Base-by-base conservation (phyloP, 2,329 filamentous ascomycete genomes). In the Balansia obtecta region DNA sequence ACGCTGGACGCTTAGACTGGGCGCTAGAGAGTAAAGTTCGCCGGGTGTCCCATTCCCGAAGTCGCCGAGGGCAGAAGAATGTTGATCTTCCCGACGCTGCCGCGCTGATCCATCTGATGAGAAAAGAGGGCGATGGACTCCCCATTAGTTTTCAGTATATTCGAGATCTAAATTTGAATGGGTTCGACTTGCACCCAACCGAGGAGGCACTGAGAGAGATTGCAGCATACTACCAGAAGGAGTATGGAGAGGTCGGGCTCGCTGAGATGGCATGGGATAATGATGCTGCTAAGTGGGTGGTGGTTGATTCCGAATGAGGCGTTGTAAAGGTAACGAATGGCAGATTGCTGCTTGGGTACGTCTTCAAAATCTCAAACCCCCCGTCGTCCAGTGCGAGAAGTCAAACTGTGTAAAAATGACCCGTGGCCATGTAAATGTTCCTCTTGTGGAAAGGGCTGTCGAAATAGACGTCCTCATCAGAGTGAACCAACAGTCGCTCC, bases 1-100 rank as follows among this genome's bases (percentile, higher is more conserved):
- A 56, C 39, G 61, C 57, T 1, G 60, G 52, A 4, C 47, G 50
- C 3, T 52, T 62, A 18, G 55, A 59, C n/a, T 61, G 56, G 55
- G 54, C 56, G 10, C 54, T 63, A 9, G 60, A 63, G 52, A 52
- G 54, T 8, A 61, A 62, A 46, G 37, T 63, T 12, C 55, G 60
- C 22, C 56, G 60, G 1, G 52, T 62, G 13, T 53, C 54, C 15
- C 45, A 57, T 32, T 52, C 50, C 11, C 22, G 11, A 27, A 46
- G 49, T 33, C 43, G 45, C 10, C 37, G 45, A 30, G 16, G 41
- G 9, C 18, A 30, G 4, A 53, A 51, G n/a, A 43, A 53, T 12
- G 48, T 56, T 22, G 54, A 57, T 41, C 32, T 54, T 16, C 20
- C 49, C 2, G 55, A 57, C 38, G 54, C 55, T 8, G 52, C 54